Evolutionary conservation across 2,329 filamentous ascomycete species (phyloP), one percentile per base, ranked within the genome.

Genomic region (Leptosphaerulina australis): DNA sequence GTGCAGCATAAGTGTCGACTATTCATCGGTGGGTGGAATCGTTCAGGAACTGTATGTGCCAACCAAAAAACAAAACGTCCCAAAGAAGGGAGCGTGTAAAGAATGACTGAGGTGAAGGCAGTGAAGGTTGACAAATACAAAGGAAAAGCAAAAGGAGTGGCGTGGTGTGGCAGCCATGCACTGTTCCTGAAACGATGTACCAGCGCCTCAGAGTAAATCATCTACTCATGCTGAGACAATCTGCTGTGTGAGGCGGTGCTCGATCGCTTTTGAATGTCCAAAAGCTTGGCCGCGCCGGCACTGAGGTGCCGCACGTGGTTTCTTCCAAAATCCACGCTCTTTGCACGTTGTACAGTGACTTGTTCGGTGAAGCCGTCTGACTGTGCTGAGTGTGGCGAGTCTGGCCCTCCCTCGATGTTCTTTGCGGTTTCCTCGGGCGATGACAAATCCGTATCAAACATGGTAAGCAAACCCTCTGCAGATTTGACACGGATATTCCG

Each of bases 241-340:
- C 43, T 60, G 55, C 46, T 58, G 49, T 62, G 63, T 41, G 69
- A 68, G 22, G 60, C 51, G 47, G 58, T 51, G 56, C 68, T 70
- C 46, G 65, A 57, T 50, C 68, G 69, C 52, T 71, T 72, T 26
- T 64, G 64, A 36, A 92, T 79, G 39, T 91, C 85, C 39, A 94
- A 75, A 41, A 93, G 73, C 71, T 84, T 88, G 9, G 88, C 88
- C 65, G 88, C 92, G 39, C 89, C 89, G 34, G 88, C 87, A 64
- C 88, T 92, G 64, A 91, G 85, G 56, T 87, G 87, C 44, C 87
- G 81, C 15, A 78, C 83, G 61, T 92, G 88, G 8, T 81, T 78
- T 62, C 79, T 83, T 50, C 83, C 83, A 39, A 88, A 77, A 53
- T 87, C 83, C 49, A 93, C 78, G 70, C 88, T 93, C 41, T 80